Evolutionary conservation across 331 rosid species (phyloP).

Genomic region (Arachis monticola): DNA sequence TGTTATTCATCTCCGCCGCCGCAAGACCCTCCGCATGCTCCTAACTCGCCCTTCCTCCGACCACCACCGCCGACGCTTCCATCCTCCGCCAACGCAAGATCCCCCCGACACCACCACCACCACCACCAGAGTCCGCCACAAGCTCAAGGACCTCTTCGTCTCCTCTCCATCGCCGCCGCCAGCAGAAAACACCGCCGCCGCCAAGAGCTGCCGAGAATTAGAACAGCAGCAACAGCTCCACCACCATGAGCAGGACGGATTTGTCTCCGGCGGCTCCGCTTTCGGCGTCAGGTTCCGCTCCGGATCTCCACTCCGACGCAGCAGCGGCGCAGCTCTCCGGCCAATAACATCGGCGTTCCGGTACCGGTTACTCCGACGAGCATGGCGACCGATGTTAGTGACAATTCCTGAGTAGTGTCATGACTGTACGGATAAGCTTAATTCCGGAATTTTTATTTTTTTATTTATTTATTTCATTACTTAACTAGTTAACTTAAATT

Average conservation of each 20-base stretch:
- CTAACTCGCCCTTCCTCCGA: constrained; percentile 50
- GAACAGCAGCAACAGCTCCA: constrained; percentile 16
- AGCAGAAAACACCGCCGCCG: constrained; percentile 27
- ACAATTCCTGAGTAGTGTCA: constrained; percentile 72
- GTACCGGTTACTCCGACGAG: constrained; percentile 73
- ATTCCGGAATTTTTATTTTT: constrained; percentile 9
- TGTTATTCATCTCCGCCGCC: constrained; percentile 88
- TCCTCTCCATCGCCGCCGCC: constrained; percentile 70
- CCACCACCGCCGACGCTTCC: constrained; percentile 54
- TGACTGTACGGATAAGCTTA: constrained; percentile 35
- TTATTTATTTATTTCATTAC: constrained; percentile 20
- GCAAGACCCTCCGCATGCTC: constrained; percentile 85
- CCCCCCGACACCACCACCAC: constrained; percentile 42
- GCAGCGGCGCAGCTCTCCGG: constrained; percentile 51
- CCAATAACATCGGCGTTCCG: constrained; percentile 74
- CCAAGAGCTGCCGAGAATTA: constrained; percentile 40
- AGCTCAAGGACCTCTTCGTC: constrained; percentile 81
- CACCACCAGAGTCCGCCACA: constrained; percentile 62
- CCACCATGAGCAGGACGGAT: constrained; percentile 39
- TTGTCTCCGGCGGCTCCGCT: constrained; percentile 36
- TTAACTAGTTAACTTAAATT: not conserved
- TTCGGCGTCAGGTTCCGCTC: constrained; percentile 20
- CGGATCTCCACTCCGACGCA: constrained; percentile 49
- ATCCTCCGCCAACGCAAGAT: constrained; percentile 42
- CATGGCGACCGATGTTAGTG: constrained; percentile 87